These are phyloP conservation scores for Monilinia fructicola DNA, from an alignment of 2,329 filamentous ascomycete genomes.

Conservation along the genomic window DNA sequence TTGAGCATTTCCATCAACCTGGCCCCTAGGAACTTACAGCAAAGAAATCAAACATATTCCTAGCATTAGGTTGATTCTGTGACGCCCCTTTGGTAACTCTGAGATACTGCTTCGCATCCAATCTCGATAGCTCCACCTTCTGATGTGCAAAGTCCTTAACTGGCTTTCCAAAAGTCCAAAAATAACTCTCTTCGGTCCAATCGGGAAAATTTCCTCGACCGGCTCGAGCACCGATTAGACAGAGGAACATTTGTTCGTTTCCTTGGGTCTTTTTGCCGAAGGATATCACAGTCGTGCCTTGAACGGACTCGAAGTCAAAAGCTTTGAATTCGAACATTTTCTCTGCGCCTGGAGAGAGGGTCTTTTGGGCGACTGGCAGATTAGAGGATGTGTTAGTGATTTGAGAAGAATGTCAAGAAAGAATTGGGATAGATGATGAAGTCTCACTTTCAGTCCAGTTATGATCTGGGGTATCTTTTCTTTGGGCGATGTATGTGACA, in stretches of 20 bases:
- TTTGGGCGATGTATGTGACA: background rate
- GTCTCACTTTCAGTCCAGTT: background rate
- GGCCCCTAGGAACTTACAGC: background rate
- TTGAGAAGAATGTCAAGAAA: rapidly evolving
- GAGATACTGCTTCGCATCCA: background rate
- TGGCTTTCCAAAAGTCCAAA: background rate
- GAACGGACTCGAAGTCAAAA: background rate
- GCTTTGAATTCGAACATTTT: background rate
- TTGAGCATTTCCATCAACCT: background rate
- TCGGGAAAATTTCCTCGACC: background rate
- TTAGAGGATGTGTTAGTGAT: background rate
- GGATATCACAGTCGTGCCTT: background rate
- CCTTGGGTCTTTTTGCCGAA: background rate
- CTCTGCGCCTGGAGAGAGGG: background rate
- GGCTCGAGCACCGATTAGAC: background rate
- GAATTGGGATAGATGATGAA: background rate
- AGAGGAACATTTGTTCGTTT: background rate
- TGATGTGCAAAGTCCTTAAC: background rate
- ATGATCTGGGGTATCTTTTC: background rate
- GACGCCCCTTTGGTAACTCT: background rate
- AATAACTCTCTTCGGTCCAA: background rate
- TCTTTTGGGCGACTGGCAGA: background rate
- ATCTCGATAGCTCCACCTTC: background rate
- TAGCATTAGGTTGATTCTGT: background rate
- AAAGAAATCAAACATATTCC: background rate